Evolutionary conservation across 2,329 filamentous ascomycete species (phyloP).

Genomic region (Fusarium sulawesiense): DNA sequence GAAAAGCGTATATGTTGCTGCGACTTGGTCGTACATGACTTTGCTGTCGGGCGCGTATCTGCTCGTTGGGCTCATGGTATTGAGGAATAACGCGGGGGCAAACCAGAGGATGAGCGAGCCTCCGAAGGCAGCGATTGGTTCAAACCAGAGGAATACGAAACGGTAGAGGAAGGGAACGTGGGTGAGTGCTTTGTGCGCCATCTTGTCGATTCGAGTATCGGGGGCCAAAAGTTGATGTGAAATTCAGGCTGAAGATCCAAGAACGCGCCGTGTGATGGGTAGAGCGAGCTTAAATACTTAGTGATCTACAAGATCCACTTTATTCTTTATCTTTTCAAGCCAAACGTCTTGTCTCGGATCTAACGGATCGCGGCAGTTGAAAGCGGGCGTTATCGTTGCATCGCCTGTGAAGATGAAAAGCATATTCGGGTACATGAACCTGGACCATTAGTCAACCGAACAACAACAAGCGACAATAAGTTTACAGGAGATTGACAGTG

Average conservation of each 20-base stretch:
- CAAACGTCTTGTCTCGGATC: not conserved
- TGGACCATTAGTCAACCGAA: not conserved
- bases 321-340: not conserved
- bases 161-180: constrained; percentile 28
- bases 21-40: constrained; percentile 35
- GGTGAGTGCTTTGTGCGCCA: not conserved
- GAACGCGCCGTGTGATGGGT: fast-evolving
- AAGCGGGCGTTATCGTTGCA: not conserved
- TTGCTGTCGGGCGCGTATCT: constrained; percentile 33
- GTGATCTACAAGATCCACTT: not conserved
- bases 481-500: not conserved
- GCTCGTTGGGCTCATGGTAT: constrained; percentile 19
- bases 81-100: constrained; percentile 14
- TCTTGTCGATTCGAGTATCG: not conserved
- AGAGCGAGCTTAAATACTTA: not conserved
- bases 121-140: constrained; percentile 15
- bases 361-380: not conserved
- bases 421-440: not conserved
- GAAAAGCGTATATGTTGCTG: constrained; percentile 31
- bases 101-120: constrained; percentile 18
- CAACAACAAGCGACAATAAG: not conserved
- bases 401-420: not conserved
- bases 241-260: not conserved
- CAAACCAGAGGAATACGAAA: constrained; percentile 29
- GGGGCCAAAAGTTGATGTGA: not conserved